These are phyloP conservation scores for Auriscalpium orientale DNA, from an alignment of 768 basidiomycete species.

Conservation along the genomic window DNA sequence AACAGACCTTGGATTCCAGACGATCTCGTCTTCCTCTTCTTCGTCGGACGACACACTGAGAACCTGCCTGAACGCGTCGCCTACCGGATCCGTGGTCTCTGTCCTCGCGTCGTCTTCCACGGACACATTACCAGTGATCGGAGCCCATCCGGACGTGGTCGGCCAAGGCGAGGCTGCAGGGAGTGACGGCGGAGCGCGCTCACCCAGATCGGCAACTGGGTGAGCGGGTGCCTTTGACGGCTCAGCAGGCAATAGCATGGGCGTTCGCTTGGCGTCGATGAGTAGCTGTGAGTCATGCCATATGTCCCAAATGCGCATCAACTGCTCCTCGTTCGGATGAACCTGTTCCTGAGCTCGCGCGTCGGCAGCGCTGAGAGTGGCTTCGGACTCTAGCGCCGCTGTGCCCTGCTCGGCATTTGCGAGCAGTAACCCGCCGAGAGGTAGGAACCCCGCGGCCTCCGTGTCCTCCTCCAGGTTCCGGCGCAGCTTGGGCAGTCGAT, in stretches of 20 bases:
- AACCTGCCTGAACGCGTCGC: slow-evolving; percentile 52
- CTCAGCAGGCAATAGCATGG: not conserved
- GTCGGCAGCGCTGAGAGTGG: not conserved
- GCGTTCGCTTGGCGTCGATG: slow-evolving; percentile 14
- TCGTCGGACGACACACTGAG: slow-evolving; percentile 33
- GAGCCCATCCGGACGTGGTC: slow-evolving; percentile 18
- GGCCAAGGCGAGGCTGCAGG: not conserved
- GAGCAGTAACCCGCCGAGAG: slow-evolving; percentile 58
- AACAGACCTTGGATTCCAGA: slow-evolving; percentile 60
- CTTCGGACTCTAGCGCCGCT: not conserved
- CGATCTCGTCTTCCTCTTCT: slow-evolving; percentile 65
- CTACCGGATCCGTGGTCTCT: slow-evolving; percentile 69
- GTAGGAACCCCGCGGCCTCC: slow-evolving; percentile 83
- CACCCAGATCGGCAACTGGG: no score
- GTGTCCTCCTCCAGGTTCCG: slow-evolving; percentile 82
- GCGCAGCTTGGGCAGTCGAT: slow-evolving; percentile 47
- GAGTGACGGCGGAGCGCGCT: no score
- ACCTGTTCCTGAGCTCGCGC: slow-evolving; percentile 28
- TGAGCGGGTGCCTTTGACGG: no score
- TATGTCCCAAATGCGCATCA: slow-evolving; percentile 89
- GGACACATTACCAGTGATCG: slow-evolving; percentile 15
- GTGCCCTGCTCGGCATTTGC: slow-evolving; percentile 15
- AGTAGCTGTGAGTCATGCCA: slow-evolving; percentile 62
- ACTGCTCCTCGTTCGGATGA: slow-evolving; percentile 91
- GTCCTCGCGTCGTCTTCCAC: slow-evolving; percentile 59